These are phyloP conservation scores for Domatiomyces globalis DNA, from an alignment of 2,329 filamentous ascomycete genomes.

Conservation along the genomic window DNA sequence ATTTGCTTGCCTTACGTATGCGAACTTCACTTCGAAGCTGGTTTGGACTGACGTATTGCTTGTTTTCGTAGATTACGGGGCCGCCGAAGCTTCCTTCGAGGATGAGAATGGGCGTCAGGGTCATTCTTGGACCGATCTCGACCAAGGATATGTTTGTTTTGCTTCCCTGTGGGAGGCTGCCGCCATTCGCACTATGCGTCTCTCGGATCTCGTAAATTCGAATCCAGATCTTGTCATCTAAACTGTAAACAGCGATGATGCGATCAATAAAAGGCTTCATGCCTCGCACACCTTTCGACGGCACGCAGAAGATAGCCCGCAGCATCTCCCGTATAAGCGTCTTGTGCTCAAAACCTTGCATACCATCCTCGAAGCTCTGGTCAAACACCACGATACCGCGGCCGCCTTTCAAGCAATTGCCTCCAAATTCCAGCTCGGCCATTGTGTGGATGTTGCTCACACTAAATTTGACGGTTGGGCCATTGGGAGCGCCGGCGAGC, in stretches of 20 bases:
- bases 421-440: slow-evolving; percentile 92
- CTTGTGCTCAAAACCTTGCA: slow-evolving; percentile 37
- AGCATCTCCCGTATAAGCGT: slow-evolving; percentile 67
- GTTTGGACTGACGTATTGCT: slow-evolving; percentile 92
- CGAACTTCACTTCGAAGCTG: slow-evolving; percentile 74
- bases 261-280: slow-evolving; percentile 94
- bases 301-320: slow-evolving; percentile 80
- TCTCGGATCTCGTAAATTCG: slow-evolving; percentile 89
- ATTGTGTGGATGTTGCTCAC: slow-evolving; percentile 66
- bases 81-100: slow-evolving; percentile 91
- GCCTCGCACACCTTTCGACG: slow-evolving; percentile 64
- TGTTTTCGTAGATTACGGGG: slow-evolving; percentile 95
- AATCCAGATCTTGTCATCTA: slow-evolving; percentile 91
- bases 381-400: slow-evolving; percentile 88
- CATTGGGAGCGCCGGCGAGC: slow-evolving; percentile 82
- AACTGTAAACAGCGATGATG: slow-evolving; percentile 80
- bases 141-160: slow-evolving; percentile 52
- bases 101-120: slow-evolving; percentile 87
- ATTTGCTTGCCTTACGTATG: slow-evolving; percentile 59
- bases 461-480: slow-evolving; percentile 49
- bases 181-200: slow-evolving; percentile 26
- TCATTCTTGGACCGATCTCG: slow-evolving; percentile 87
- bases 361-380: slow-evolving; percentile 63
- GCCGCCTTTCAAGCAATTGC: slow-evolving; percentile 90
- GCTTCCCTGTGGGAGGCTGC: slow-evolving; percentile 28